These are phyloP conservation scores for Ophiostoma australiae DNA, from an alignment of 2,329 filamentous ascomycete genomes.

Conservation along the genomic window DNA sequence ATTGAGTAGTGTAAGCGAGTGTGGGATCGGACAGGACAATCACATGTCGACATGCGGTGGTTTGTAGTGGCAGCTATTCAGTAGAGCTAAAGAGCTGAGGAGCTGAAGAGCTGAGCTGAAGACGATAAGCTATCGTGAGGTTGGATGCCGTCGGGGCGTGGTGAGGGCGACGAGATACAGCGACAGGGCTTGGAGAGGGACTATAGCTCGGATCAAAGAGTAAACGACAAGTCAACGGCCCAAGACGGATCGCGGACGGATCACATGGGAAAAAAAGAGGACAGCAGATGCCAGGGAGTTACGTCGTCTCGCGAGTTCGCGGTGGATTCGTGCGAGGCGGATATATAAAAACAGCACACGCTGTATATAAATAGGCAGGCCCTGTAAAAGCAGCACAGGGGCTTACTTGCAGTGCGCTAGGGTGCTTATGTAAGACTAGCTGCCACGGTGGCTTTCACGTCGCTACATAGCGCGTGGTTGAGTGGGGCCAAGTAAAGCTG, in stretches of 20 bases:
- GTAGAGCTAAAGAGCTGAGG: neutral
- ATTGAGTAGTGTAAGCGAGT: neutral
- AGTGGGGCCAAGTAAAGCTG: neutral
- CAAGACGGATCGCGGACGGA: neutral
- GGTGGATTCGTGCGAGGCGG: neutral
- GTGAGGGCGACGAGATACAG: neutral
- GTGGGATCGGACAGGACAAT: neutral
- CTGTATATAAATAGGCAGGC: neutral
- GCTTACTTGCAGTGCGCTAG: neutral
- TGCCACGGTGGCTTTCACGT: slow-evolving; percentile 7
- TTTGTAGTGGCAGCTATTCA: neutral
- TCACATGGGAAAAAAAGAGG: neutral
- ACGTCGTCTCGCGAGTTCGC: slow-evolving; percentile 5
- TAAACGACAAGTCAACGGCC: neutral
- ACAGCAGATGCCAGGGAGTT: neutral
- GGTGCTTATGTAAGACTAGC: neutral
- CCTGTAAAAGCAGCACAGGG: neutral
- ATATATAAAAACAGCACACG: slow-evolving; percentile 11
- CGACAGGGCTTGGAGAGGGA: too few species aligned
- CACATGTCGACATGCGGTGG: neutral
- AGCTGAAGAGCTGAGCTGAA: neutral
- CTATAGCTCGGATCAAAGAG: neutral
- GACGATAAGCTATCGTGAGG: neutral
- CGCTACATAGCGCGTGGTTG: neutral
- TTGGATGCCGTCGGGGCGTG: neutral